Evolutionary conservation across 768 basidiomycete genomes (phyloP), one percentile per base, ranked within the genome.

Genomic region (Kwoniella europaea): DNA sequence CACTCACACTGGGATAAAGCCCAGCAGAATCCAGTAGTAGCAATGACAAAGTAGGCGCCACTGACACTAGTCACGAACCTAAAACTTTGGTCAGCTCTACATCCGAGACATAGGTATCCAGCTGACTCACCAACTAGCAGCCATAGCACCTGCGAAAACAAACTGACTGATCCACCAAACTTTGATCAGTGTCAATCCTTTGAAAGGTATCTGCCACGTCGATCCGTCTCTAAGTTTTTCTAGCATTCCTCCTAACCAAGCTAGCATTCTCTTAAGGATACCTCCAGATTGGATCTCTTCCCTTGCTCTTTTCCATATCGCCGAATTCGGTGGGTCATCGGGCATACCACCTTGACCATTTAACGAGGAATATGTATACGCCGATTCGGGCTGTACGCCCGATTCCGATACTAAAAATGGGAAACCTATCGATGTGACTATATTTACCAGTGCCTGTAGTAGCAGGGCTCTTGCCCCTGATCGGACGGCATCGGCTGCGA

Each of bases 1-100:
- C 2, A 22, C 81, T 76, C 64, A 78, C 95, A 98, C 83, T 91
- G 91, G 0, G 90, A 88, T 63, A 98, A 87, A 5, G 94, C 93
- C 92, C 92, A 97, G n/a, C 92, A 91, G 76, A 97, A 91, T 0
- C 96, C 96, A 7, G 90, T 90, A 10, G 91, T 74, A 9, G 90
- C 88, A 62, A 97, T 88, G 70, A 98, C 86, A 13, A 90, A 67
- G 0, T 91, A 93, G 18, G 93, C 91, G 0, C 91, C 89, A 16
- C 79, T 79, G 0, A 94, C 91, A 16, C 87, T 89, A 10, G 88
- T 86, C 2, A 89, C 91, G 74, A 94, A 88, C 74, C 92, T 96
- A 76, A 24, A 64, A 64, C 53, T 42, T 56, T 29, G 29, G 44
- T 71, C 56, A 64, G 71, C 16, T 15, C 56, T 58, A 3, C 56